These are phyloP conservation scores for Penicillium goetzii DNA, from an alignment of 495 filamentous ascomycete genomes.

Conservation along the genomic window DNA sequence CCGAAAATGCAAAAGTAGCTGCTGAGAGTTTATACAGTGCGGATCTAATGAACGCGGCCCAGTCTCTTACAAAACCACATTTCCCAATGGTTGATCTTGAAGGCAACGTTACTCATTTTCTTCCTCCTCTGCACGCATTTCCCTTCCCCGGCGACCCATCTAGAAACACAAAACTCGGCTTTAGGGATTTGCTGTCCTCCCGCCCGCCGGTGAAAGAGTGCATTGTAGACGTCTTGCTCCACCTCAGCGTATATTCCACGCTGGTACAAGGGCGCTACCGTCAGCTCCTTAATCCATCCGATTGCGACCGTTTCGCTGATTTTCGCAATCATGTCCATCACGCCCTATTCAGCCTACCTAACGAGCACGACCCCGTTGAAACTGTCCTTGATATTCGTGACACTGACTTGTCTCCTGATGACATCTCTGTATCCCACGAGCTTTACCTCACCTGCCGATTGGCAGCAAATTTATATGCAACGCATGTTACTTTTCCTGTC, in stretches of 20 bases:
- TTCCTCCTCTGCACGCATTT: neutral
- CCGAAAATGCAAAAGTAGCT: too few relatives aligned
- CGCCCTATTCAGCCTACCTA: constrained; percentile 7
- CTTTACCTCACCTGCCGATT: constrained; percentile 5
- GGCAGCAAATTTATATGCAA: constrained; percentile 2
- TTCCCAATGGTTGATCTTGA: constrained; percentile 4
- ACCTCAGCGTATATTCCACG: constrained; percentile 2
- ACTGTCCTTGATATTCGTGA: neutral
- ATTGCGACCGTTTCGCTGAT: constrained; percentile 4
- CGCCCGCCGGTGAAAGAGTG: constrained; percentile 3
- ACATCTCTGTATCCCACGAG: neutral
- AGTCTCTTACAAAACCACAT: constrained; percentile 6
- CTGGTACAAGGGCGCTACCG: constrained; percentile 1
- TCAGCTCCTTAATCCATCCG: neutral
- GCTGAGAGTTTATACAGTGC: neutral
- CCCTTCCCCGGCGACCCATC: neutral
- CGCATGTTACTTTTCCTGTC: constrained; percentile 5
- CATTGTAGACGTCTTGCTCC: constrained; percentile 1
- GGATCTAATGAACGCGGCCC: constrained; percentile 6
- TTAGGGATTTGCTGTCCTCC: neutral
- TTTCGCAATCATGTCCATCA: constrained; percentile 3
- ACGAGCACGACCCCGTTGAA: constrained; percentile 2
- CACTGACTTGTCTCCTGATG: neutral
- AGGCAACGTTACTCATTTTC: neutral
- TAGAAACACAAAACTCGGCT: neutral